phyloP scores from a whole-genome alignment of 371 early-diverging fungal genomes.

The Zychaea mexicana region DNA sequence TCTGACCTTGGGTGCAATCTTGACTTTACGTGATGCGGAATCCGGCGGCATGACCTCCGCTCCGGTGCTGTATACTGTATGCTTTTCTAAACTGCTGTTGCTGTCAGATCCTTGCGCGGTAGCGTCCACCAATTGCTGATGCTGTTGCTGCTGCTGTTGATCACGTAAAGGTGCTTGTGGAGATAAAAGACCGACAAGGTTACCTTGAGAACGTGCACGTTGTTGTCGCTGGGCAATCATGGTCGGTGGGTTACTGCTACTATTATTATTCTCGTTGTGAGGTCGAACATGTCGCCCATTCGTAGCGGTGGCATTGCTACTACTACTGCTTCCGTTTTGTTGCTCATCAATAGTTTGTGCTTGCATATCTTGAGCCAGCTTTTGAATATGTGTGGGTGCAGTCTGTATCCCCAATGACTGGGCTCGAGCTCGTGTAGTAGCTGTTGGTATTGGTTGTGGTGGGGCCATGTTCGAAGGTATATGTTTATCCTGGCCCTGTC shows the following conservation, averaged over 20 bases:
- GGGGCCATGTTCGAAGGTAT: too few relatives aligned
- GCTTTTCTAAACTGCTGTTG: conserved; percentile 17
- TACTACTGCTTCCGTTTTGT: not conserved
- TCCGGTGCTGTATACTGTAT: conserved; percentile 6
- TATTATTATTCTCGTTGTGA: not conserved
- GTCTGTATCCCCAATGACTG: conserved; percentile 16
- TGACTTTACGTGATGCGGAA: conserved; percentile 27
- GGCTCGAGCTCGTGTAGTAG: conserved; percentile 13
- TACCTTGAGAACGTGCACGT: conserved; percentile 39
- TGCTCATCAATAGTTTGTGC: conserved; percentile 8
- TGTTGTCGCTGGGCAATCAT: conserved; percentile 9
- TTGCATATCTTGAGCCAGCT: conserved; percentile 19
- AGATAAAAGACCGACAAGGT: conserved; percentile 29
- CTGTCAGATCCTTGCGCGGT: conserved; percentile 7
- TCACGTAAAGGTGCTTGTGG: conserved; percentile 2
- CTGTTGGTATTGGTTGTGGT: not conserved
- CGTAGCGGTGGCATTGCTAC: too few relatives aligned
- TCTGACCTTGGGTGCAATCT: conserved; percentile 37
- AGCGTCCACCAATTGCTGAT: not conserved
- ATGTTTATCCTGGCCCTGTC: not conserved
- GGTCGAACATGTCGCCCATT: conserved; percentile 5
- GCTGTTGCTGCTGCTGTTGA: conserved; percentile 2
- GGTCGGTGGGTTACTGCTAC: not conserved
- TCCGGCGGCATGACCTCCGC: not conserved
- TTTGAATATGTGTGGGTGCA: conserved; percentile 16